Base-by-base conservation (phyloP, 1,284 basidiomycete genomes). In the Sphagnurus paluster region DNA sequence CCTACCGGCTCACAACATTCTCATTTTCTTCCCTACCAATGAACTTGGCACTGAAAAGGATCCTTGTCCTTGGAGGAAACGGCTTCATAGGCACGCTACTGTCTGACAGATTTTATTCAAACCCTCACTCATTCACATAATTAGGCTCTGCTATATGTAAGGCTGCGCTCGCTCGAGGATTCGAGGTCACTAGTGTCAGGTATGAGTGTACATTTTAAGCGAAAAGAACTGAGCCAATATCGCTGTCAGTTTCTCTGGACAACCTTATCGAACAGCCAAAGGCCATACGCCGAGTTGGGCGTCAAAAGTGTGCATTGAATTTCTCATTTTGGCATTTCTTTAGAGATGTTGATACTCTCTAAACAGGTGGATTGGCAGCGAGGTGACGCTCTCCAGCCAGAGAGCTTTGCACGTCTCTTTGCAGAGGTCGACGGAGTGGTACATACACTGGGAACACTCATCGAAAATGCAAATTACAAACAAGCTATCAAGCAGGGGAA, bases 1-100 rank as follows among this genome's bases (percentile, higher is more conserved):
- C n/a, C n/a, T n/a, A n/a, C n/a, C n/a, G n/a, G n/a, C n/a, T n/a
- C n/a, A n/a, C n/a, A n/a, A n/a, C n/a, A n/a, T 5, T 32, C 29
- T 36, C 24, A 7, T 23, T 35, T 26, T 24, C 16, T 21, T 25
- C 10, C 14, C 16, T 14, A 32, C 33, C 29, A 17, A 74, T 76
- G 73, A 60, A 61, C 55, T 53, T 64, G 44, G 54, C 74, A 50
- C 53, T 75, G 52, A 80, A 77, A 52, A 82, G 76, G 61, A 77
- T 97, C 48, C 80, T 95, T 6, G 93, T 98, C 24, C 82, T 97
- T 1, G 95, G 95, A 14, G 94, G 94, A 24, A 97, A 97, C 66
- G 94, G 95, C 10, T 98, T 96, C 71, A 82, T 98, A 55, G 94
- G 93, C 90, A 20, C 21, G 50, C 50, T 38, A 17, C 36, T 25